phyloP scores from a whole-genome alignment of 2,329 filamentous ascomycete species.

The Colletotrichum neosansevieriae region DNA sequence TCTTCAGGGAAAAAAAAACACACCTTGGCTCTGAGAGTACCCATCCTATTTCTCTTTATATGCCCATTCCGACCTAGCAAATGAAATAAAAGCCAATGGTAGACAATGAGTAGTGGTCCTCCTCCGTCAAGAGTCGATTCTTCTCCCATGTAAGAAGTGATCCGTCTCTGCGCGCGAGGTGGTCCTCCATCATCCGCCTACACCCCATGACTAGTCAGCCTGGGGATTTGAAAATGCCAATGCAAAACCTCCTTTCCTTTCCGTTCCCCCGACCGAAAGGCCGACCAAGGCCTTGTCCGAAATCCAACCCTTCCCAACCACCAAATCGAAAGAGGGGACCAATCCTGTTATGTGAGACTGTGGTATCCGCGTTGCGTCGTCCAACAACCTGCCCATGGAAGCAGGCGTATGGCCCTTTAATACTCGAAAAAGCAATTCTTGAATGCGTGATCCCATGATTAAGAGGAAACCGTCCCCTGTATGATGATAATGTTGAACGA shows the following conservation, averaged over 20 bases:
- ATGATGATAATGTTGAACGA: slow-evolving; percentile 26
- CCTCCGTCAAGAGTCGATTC: background rate
- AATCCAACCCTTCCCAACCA: slow-evolving; percentile 12
- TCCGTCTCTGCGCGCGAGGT: background rate
- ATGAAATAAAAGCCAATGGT: slow-evolving; percentile 10
- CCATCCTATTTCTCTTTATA: slow-evolving; percentile 6
- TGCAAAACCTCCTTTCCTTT: slow-evolving; percentile 12
- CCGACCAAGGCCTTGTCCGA: slow-evolving; percentile 9
- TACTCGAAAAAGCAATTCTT: slow-evolving; percentile 28
- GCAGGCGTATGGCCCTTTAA: slow-evolving; percentile 28
- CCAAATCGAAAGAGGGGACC: slow-evolving; percentile 6
- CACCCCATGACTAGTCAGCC: slow-evolving; percentile 16
- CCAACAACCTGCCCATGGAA: slow-evolving; percentile 38
- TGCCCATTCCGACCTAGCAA: background rate
- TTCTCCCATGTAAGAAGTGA: too few species aligned
- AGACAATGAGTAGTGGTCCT: slow-evolving; percentile 8
- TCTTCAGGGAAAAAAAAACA: background rate
- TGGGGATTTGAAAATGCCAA: slow-evolving; percentile 19
- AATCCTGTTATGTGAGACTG: slow-evolving; percentile 18
- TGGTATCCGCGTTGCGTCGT: slow-evolving; percentile 34
- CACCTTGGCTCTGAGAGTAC: background rate
- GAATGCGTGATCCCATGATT: slow-evolving; percentile 32
- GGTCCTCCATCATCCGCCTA: background rate
- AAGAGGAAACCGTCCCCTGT: slow-evolving; percentile 18
- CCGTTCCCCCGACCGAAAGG: background rate